Base-by-base conservation (phyloP, 1,284 basidiomycete genomes). In the Serendipita sp. region DNA sequence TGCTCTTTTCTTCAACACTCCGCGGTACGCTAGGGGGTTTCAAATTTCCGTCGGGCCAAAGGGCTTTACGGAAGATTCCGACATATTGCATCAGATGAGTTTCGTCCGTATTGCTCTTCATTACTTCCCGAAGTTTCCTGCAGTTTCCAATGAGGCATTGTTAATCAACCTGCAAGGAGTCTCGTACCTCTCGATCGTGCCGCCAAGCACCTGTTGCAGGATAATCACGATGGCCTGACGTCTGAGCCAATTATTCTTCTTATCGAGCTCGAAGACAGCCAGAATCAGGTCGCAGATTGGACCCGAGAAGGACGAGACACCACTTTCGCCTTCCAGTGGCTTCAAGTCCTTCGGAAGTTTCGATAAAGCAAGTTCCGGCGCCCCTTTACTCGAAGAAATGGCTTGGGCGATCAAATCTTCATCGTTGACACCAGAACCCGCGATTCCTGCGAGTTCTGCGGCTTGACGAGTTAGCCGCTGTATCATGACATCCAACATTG, bases 161-260 rank as follows among this genome's bases (percentile, higher is more conserved):
- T 30, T 13, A 6, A 17, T 2, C 45, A 62, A 32, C 34, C 22
- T 35, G n/a, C 34, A 17, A 60, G 26, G 60, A 60, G 22, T 26
- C 43, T 71, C 79, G 68, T 63, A 93, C 91, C 92, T 78, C 73
- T 99, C 95, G 67, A 98, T 93, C 0, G 95, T 98, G 8, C 90
- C 89, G 3, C 94, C 95, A 2, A 99, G 78, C 2, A 97, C 84
- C 71, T 98, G 94, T 72, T 98, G 95, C 58, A 98, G 75, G 65
- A 98, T 92, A 63, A 98, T 91, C 12, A 97, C 89, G 67, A 97
- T 92, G 1, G 95, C 94, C 72, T 97, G 94, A n/a, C 92, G 79
- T 61, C 94, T 79, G 35, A 98, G 77, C 95, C 95, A 99, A 67
- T 94, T 94, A 69, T 94, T 91, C 72, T 91, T 88, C 76, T 92